These are phyloP conservation scores for Phylloporus sp. DNA, from an alignment of 1,284 basidiomycete genomes.

Conservation along the genomic window DNA sequence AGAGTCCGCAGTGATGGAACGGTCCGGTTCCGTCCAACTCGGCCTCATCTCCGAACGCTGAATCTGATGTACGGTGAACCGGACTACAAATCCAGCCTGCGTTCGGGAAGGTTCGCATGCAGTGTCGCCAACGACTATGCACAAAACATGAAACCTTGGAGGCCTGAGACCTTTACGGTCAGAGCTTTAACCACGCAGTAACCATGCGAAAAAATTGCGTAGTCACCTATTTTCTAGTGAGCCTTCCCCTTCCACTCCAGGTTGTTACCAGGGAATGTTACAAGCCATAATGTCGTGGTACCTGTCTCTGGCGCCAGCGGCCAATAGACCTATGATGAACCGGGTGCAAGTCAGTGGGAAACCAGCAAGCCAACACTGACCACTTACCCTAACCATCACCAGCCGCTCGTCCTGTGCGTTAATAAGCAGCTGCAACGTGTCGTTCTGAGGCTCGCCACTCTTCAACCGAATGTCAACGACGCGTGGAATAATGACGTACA, in stretches of 20 bases:
- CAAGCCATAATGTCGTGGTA: slow-evolving; percentile 75
- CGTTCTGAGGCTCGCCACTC: slow-evolving; percentile 58
- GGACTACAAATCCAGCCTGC: too few species aligned
- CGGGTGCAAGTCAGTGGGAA: slow-evolving; percentile 36
- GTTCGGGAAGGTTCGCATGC: too few species aligned
- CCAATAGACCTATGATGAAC: slow-evolving; percentile 79
- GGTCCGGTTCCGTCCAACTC: too few species aligned
- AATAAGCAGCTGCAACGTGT: slow-evolving; percentile 72
- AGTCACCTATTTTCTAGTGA: too few species aligned
- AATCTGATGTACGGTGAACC: too few species aligned
- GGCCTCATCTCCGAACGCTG: too few species aligned
- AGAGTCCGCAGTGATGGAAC: too few species aligned
- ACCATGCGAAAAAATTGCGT: too few species aligned
- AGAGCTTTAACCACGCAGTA: too few species aligned
- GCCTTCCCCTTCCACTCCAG: slow-evolving; percentile 63
- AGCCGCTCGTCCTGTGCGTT: slow-evolving; percentile 67
- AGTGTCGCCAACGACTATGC: too few species aligned
- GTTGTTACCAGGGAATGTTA: slow-evolving; percentile 68
- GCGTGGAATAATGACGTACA: slow-evolving; percentile 66
- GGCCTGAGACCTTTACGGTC: too few species aligned
- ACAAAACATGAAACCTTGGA: too few species aligned
- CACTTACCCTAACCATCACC: slow-evolving; percentile 67
- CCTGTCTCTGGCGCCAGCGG: slow-evolving; percentile 78
- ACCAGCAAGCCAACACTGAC: slow-evolving; percentile 23
- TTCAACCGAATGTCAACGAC: slow-evolving; percentile 58